phyloP scores from a whole-genome alignment of 805 yeast species.

The Candida chauliodis region DNA sequence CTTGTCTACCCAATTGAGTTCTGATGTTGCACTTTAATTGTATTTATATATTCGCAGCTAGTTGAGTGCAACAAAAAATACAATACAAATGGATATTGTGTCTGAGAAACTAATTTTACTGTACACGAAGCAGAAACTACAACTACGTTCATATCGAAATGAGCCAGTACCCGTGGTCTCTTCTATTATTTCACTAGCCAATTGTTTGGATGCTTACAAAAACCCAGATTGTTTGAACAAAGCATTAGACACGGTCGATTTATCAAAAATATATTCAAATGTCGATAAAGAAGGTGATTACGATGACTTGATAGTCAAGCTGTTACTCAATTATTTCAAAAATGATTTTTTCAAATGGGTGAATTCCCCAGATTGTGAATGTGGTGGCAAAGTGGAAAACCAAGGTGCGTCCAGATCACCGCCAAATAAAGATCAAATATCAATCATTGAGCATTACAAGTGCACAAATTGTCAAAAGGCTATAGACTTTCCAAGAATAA shows the following conservation, averaged over 20 bases:
- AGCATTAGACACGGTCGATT: constrained; percentile 62
- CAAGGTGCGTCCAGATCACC: constrained; percentile 29
- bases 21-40: no score
- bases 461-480: constrained; percentile 49
- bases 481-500: constrained; percentile 73
- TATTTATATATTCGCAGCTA: no score
- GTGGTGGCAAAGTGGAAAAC: constrained; percentile 34
- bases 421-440: constrained; percentile 49
- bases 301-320: constrained; percentile 35
- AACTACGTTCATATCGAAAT: not conserved
- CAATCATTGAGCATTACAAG: constrained; percentile 58
- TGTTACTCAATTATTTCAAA: constrained; percentile 50
- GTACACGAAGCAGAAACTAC: constrained; percentile 9
- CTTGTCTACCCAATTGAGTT: no score
- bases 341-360: constrained; percentile 82
- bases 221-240: constrained; percentile 29
- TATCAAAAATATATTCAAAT: constrained; percentile 53
- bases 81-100: constrained; percentile 4
- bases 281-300: constrained; percentile 47
- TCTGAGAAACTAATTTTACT: constrained; percentile 10
- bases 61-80: no score
- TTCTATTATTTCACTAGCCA: constrained; percentile 1
- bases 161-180: constrained; percentile 1
- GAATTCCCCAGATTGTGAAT: constrained; percentile 62
- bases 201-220: constrained; percentile 12